Base-by-base conservation (phyloP, 257 asterid species). In the Primulina huaijiensis region DNA sequence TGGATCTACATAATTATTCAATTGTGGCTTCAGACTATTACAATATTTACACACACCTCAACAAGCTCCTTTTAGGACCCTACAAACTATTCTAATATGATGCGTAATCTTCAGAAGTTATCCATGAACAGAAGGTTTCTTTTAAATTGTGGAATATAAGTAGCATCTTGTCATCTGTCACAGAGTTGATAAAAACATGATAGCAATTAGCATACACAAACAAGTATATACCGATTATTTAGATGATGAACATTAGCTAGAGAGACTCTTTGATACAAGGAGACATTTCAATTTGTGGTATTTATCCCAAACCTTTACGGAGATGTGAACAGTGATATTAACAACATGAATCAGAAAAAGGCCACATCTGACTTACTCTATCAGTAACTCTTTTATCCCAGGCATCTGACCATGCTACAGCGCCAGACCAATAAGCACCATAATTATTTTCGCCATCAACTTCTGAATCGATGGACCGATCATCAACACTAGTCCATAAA, bases 351-450 rank as follows among this genome's bases (percentile, higher is more conserved):
- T 35, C 61, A 68, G 66, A 40, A 62, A 74, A 30, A 60, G 25
- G 53, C 35, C 70, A 62, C 63, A 68, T 55, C 64, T 59, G 52
- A 84, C 96, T 89, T 81, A 89, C 99, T 68, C 99, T 95, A 74
- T 90, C 96, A 80, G 91, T 82, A 75, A 80, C 81, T 80, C 83
- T 86, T 81, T 87, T 96, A 79, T 93, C 99, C 99, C 99, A 93
- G 77, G 86, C 90, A 83, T 86, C 96, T 57, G 90, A 89, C 99
- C 99, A 93, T 56, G 88, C 87, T 37, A 84, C 96, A 71, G 99
- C 99, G 63, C 96, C 97, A 76, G 86, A 74, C 99, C 99, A 93
- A 73, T 93, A 90, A 74, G 96, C 94, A 79, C 86, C 76, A 77
- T 90, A 92, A 67, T 72, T 81, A 72, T 82, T 73, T 81, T 90